These are phyloP conservation scores for Fragaria vesca DNA, from an alignment of 306 rosid genomes.

Conservation along the genomic window DNA sequence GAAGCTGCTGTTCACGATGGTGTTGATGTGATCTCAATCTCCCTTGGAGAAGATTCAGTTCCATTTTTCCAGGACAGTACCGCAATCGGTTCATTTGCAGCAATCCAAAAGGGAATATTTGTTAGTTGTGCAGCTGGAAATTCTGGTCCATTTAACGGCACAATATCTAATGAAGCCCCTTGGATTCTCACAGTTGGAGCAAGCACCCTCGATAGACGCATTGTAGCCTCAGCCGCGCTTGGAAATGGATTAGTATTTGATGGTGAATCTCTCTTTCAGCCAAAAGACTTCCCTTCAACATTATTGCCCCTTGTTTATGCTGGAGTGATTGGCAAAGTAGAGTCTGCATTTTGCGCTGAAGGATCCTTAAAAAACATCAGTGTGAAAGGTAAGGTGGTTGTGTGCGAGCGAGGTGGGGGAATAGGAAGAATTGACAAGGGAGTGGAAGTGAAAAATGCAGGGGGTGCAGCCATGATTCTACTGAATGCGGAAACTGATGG, in stretches of 20 bases:
- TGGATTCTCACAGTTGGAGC: conserved; percentile 66
- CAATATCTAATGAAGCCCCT: conserved; percentile 68
- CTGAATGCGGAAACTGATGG: conserved; percentile 43
- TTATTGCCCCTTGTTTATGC: conserved; percentile 50
- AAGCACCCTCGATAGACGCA: conserved; percentile 60
- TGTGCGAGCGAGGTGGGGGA: conserved; percentile 68
- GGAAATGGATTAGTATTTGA: conserved; percentile 49
- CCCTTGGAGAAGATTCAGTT: conserved; percentile 32
- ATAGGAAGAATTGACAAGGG: conserved; percentile 55
- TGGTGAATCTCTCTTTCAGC: conserved; percentile 50
- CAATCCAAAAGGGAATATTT: conserved; percentile 67
- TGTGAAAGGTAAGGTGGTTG: conserved; percentile 52
- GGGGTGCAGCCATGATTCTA: conserved; percentile 70
- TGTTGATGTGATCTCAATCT: conserved; percentile 75
- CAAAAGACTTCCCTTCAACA: conserved; percentile 34
- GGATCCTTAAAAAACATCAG: conserved; percentile 44
- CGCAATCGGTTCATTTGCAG: conserved; percentile 72
- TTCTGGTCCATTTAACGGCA: conserved; percentile 49
- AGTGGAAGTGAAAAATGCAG: conserved; percentile 55
- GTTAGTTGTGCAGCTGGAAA: conserved; percentile 77
- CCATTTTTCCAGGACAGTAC: conserved; percentile 54
- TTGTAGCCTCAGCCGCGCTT: conserved; percentile 42
- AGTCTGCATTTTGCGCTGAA: conserved; percentile 43
- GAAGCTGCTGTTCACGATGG: conserved; percentile 44
- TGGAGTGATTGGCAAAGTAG: conserved; percentile 45